Evolutionary conservation across 257 asterid genomes (phyloP).

Genomic region (Nicotiana tabacum): DNA sequence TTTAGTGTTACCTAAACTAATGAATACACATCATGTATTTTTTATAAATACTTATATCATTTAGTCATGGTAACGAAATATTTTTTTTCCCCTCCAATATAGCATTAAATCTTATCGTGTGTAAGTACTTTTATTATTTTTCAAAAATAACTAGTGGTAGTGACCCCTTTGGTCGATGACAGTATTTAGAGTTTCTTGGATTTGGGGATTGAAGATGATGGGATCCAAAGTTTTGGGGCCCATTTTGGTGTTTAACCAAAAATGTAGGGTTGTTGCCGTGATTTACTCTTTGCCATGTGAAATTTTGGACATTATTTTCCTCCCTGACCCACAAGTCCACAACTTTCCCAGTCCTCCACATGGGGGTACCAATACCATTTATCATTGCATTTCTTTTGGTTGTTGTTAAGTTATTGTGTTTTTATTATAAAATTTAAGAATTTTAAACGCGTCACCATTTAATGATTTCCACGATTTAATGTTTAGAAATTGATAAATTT

Average conservation of each 20-base stretch:
- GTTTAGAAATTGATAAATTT: neutral
- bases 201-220: neutral
- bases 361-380: neutral
- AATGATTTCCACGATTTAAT: no score
- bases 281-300: conserved; percentile 16
- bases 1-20: no score
- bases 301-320: neutral
- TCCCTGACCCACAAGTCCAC: neutral
- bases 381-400: neutral
- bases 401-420: neutral
- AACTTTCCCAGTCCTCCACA: neutral
- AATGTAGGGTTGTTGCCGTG: conserved; percentile 14
- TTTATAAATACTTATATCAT: no score
- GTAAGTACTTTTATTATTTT: no score
- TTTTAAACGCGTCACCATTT: neutral
- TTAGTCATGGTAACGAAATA: no score
- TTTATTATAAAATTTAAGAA: neutral
- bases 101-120: no score
- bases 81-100: no score
- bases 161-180: neutral
- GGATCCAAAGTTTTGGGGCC: conserved; percentile 2
- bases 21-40: no score
- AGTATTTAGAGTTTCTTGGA: neutral
- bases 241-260: neutral
- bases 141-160: neutral